A percentile compares a stretch with the other conserved stretches of the same genome.
Conservation (phyloP, 2,329 filamentous ascomycete species). For the Didymella exigua region DNA sequence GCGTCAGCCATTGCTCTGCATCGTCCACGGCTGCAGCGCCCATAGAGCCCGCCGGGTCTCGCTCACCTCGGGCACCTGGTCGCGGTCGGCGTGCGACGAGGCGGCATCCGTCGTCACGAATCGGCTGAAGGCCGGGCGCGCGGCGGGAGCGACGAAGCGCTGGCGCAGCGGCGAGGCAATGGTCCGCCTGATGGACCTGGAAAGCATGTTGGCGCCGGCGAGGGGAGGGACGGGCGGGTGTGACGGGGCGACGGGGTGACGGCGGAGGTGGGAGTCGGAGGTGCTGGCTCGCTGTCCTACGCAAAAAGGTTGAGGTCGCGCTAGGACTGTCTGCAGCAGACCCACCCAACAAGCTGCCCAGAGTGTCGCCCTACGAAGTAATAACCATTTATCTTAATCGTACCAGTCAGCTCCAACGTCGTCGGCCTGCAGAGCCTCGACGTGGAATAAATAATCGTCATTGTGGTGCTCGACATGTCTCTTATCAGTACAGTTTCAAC, state of each 20-base stretch:
- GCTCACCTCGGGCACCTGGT: constrained; percentile 69
- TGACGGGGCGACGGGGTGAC: constrained; percentile 20
- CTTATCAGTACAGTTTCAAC: neutral
- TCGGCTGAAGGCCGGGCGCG: constrained; percentile 55
- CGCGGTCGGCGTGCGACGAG: constrained; percentile 84
- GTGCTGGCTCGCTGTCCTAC: neutral
- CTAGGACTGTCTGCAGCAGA: neutral
- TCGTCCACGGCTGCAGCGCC: neutral
- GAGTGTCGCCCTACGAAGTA: too few species aligned
- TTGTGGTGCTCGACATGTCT: neutral
- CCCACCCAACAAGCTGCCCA: constrained; percentile 6
- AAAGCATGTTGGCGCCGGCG: constrained; percentile 45
- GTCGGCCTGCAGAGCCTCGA: too few species aligned
- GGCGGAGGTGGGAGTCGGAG: constrained; percentile 1
- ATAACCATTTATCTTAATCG: too few species aligned
- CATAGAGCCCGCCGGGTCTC: constrained; percentile 12
- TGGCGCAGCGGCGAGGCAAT: constrained; percentile 49
- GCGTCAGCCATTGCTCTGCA: constrained; percentile 26
- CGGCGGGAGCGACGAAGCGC: constrained; percentile 44
- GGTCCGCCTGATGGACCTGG: constrained; percentile 48
- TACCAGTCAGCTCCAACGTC: too few species aligned
- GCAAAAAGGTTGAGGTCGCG: constrained; percentile 17
- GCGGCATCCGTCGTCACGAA: constrained; percentile 95
- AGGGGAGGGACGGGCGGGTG: constrained; percentile 23
- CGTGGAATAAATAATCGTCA: neutral